These are phyloP conservation scores for Trichoderma parareesei DNA, from an alignment of 495 filamentous ascomycete genomes.

Conservation along the genomic window DNA sequence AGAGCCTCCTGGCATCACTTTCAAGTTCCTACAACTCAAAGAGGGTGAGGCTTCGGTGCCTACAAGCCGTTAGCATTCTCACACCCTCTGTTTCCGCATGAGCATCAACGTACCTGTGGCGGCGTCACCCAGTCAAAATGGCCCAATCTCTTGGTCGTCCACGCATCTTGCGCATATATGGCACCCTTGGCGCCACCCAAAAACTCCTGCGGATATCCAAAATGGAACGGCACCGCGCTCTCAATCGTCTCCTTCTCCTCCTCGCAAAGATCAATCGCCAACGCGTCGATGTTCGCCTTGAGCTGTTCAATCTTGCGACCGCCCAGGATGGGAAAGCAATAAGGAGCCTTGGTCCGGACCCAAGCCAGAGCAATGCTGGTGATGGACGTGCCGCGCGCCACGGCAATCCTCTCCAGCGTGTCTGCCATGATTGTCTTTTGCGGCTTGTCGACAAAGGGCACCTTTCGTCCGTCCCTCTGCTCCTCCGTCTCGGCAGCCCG, in stretches of 20 bases:
- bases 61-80: neutral
- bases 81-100: neutral
- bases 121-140: constrained; percentile 30
- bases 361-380: constrained; percentile 49
- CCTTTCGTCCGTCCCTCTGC: constrained; percentile 27
- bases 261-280: constrained; percentile 42
- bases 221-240: constrained; percentile 41
- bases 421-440: constrained; percentile 35
- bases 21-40: neutral
- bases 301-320: constrained; percentile 57
- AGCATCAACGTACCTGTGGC: constrained; percentile 11
- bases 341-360: constrained; percentile 42
- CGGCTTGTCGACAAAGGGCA: constrained; percentile 28
- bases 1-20: neutral
- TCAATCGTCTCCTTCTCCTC: neutral
- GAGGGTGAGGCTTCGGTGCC: neutral
- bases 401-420: constrained; percentile 44
- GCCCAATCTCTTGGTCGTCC: constrained; percentile 26
- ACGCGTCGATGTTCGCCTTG: constrained; percentile 52
- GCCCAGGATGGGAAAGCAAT: constrained; percentile 47
- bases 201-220: constrained; percentile 47
- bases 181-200: constrained; percentile 29
- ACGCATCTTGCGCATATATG: constrained; percentile 27
- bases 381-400: constrained; percentile 34
- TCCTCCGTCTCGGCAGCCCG: neutral